Evolutionary conservation across 1,284 basidiomycete genomes (phyloP), one percentile per base, ranked within the genome.

Genomic region (Porogramme epimiltina): DNA sequence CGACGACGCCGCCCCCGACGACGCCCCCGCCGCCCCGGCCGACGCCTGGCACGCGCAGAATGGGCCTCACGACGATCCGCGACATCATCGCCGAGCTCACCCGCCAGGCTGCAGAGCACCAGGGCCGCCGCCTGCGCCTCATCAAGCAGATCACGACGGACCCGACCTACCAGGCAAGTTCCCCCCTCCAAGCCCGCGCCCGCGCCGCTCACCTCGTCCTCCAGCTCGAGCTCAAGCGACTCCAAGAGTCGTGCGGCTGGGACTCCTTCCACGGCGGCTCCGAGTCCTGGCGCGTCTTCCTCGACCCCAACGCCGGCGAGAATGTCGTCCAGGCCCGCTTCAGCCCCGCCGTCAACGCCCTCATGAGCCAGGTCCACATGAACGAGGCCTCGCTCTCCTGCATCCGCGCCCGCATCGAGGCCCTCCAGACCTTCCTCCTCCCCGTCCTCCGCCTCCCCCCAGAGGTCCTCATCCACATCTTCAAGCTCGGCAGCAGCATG

Each of bases 61-160:
- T 59, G 57, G 54, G 54, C 22, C 42, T 56, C 23, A 51, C 49
- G n/a, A 59, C 57, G 13, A 59, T 59, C 45, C 52, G 55, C 50
- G 52, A 59, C 42, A 51, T 59, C 50, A 59, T 59, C 52, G 54
- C 49, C 37, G 58, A 59, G 49, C 58, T 59, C 47, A 59, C 56
- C 46, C 46, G 58, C 33, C 58, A 59, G 50, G 58, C 58, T 16
- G 52, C 58, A 6, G 58, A 59, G 43, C 58, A 59, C 48, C 58
- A 59, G 49, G 47, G 46, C 22, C 58, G 54, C 34, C 58, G 58
- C 20, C 50, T 54, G 1, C 41, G 33, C 22, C 58, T 59, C 58
- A 59, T 59, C 45, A 56, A 53, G 45, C 52, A 51, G 42, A 59
- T 59, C 20, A 54, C 54, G 10, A 45, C 58, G 19, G 55, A 59